Evolutionary conservation across 1,139 yeast genomes (phyloP).

Genomic region (Blastobotrys arbuscula): DNA sequence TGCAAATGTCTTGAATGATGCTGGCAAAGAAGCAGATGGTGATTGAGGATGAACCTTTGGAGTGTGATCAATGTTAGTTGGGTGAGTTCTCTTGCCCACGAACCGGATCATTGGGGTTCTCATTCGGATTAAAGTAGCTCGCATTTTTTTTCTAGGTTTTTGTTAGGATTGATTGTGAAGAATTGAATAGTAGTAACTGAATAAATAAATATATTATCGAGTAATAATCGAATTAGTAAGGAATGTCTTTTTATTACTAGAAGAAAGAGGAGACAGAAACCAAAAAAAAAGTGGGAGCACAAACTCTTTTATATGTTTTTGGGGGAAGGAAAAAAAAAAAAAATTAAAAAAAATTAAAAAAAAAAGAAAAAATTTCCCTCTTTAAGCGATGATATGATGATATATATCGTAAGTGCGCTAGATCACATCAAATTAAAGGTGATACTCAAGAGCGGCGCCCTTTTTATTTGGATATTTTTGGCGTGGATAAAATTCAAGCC

Average conservation of each 20-base stretch:
- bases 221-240: background rate
- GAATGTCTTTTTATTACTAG: background rate
- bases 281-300: background rate
- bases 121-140: conserved; percentile 26
- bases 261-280: background rate
- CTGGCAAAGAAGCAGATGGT: conserved; percentile 43
- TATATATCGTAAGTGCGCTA: too few species aligned
- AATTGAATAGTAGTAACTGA: background rate
- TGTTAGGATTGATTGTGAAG: background rate
- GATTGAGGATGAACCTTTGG: conserved; percentile 44
- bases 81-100: conserved; percentile 35
- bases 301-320: background rate
- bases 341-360: too few species aligned
- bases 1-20: conserved; percentile 42
- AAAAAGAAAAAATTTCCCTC: too few species aligned
- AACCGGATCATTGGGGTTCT: conserved; percentile 38
- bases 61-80: conserved; percentile 32
- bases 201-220: too few species aligned
- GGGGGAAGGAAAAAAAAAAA: too few species aligned
- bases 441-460: too few species aligned
- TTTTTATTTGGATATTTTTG: too few species aligned
- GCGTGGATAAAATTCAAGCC: too few species aligned
- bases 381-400: too few species aligned
- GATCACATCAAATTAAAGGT: too few species aligned
- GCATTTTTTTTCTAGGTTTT: conserved; percentile 23